These are phyloP conservation scores for Protoeuglena noctilucae DNA, from an alignment of 139 green algal species.

Conservation along the genomic window DNA sequence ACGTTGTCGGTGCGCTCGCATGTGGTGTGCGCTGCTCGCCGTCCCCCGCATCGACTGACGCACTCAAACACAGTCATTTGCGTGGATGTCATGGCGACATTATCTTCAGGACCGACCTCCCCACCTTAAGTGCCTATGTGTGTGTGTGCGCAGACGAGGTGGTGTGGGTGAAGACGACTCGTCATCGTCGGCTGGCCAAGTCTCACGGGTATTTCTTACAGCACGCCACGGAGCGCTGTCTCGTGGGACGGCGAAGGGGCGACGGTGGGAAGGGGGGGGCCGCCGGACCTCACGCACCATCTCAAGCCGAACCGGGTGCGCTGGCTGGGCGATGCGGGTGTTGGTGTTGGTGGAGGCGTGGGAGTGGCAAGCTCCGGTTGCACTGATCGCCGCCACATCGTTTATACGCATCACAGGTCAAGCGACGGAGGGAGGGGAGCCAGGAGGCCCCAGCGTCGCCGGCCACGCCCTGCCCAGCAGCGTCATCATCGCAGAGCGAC, in stretches of 20 bases:
- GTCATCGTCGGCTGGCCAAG: constrained; percentile 77
- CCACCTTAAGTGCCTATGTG: neutral
- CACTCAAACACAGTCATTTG: no score
- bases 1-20: no score
- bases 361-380: neutral
- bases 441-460: no score
- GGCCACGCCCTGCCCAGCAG: constrained; percentile 41
- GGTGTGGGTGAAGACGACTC: constrained; percentile 90
- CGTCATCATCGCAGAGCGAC: constrained; percentile 69
- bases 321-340: neutral
- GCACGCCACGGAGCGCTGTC: constrained; percentile 68
- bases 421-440: no score
- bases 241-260: no score
- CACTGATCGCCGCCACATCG: neutral
- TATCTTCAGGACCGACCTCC: no score
- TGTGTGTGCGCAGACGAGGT: constrained; percentile 52
- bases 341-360: no score
- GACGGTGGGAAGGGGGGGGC: no score
- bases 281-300: neutral
- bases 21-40: no score
- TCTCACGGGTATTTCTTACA: constrained; percentile 90
- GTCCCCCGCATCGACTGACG: no score
- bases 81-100: no score
- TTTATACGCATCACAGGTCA: no score
- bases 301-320: neutral